Conservation (phyloP, 2,329 filamentous ascomycete genomes). For the Emericellopsis cladophorae region DNA sequence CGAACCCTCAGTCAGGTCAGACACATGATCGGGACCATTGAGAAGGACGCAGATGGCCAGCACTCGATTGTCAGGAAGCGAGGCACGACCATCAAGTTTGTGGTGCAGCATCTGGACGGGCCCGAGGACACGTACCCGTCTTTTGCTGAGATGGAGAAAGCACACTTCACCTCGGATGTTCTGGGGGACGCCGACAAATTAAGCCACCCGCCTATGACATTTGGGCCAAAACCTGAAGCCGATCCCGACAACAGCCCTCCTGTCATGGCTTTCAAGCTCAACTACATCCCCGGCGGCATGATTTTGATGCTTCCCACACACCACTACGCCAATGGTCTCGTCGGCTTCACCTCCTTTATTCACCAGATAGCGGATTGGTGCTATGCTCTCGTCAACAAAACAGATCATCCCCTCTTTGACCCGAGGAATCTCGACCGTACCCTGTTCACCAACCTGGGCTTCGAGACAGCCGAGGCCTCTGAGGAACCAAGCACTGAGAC, state of each 20-base stretch:
- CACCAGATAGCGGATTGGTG: slow-evolving; percentile 29
- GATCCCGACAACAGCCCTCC: slow-evolving; percentile 19
- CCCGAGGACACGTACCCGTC: slow-evolving; percentile 20
- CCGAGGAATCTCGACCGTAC: slow-evolving; percentile 18
- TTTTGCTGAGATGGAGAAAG: slow-evolving; percentile 21
- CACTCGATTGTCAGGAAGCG: slow-evolving; percentile 21
- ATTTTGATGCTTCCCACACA: slow-evolving; percentile 25
- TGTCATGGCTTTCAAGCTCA: slow-evolving; percentile 23
- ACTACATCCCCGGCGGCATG: slow-evolving; percentile 25
- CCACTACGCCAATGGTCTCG: slow-evolving; percentile 26
- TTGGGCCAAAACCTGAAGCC: slow-evolving; percentile 23
- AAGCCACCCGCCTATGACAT: slow-evolving; percentile 21
- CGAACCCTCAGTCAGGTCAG: slow-evolving; percentile 21
- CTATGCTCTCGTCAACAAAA: slow-evolving; percentile 15
- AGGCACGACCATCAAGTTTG: slow-evolving; percentile 18
- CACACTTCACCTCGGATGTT: slow-evolving; percentile 16
- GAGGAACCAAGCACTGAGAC: not conserved
- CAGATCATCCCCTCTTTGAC: slow-evolving; percentile 19
- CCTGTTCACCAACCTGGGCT: slow-evolving; percentile 10
- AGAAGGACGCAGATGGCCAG: slow-evolving; percentile 20
- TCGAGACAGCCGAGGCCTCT: slow-evolving; percentile 1
- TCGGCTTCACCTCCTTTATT: slow-evolving; percentile 20
- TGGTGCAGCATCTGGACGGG: slow-evolving; percentile 22
- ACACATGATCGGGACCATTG: slow-evolving; percentile 25
- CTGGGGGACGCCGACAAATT: slow-evolving; percentile 20